phyloP scores from a whole-genome alignment of 495 filamentous ascomycete species.

The Talaromyces stipitatus region DNA sequence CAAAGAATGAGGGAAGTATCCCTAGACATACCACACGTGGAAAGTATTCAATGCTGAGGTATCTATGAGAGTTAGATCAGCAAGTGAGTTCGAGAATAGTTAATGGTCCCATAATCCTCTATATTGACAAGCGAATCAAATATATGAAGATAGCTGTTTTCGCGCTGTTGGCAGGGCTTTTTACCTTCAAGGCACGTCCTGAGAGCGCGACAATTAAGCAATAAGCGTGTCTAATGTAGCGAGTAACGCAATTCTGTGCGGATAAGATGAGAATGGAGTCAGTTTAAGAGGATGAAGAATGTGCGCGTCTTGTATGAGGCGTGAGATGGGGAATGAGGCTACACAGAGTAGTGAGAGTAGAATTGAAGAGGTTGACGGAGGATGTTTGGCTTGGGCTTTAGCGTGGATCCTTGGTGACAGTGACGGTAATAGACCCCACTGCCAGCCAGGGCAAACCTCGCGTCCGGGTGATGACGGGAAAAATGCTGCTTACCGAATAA shows the following conservation, averaged over 20 bases:
- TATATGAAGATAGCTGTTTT: conserved; percentile 21
- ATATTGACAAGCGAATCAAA: conserved; percentile 1
- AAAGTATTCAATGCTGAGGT: conserved; percentile 23
- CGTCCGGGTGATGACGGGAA: neutral
- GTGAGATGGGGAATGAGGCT: neutral
- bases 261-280: neutral
- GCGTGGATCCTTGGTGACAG: conserved; percentile 35
- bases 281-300: neutral
- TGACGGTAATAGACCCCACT: conserved; percentile 35
- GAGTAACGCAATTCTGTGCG: conserved; percentile 1
- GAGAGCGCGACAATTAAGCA: conserved; percentile 14
- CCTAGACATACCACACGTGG: conserved; percentile 39
- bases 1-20: conserved; percentile 16
- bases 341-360: neutral
- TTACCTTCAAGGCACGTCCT: neutral
- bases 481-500: conserved; percentile 7
- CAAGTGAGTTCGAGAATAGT: neutral
- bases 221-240: neutral
- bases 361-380: conserved; percentile 29
- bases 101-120: neutral
- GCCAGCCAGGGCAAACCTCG: conserved; percentile 8
- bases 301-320: neutral
- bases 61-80: conserved; percentile 2
- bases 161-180: conserved; percentile 18
- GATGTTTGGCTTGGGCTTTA: conserved; percentile 44